These are phyloP conservation scores for Lophiostoma macrostomum DNA, from an alignment of 495 filamentous ascomycete genomes.

Conservation along the genomic window DNA sequence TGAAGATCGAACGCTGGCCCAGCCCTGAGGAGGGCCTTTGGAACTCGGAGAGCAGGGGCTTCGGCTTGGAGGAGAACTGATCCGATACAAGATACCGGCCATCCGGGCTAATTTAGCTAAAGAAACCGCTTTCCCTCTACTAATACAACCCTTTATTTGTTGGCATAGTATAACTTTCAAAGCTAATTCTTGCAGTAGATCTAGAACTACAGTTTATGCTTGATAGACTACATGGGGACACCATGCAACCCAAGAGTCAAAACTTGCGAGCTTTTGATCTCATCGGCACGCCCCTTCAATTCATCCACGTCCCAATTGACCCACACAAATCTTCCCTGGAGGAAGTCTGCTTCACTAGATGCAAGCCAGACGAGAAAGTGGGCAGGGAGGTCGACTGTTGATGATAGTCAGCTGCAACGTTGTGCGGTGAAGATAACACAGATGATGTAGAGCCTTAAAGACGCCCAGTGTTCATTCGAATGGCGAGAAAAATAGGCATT, in stretches of 20 bases:
- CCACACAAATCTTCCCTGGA: constrained; percentile 49
- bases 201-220: no score
- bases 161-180: no score
- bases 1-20: no score
- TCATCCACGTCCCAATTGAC: constrained; percentile 55
- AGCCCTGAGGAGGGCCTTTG: no score
- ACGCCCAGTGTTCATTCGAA: background rate
- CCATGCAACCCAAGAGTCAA: constrained; percentile 8
- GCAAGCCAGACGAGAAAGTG: constrained; percentile 51
- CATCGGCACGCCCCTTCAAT: constrained; percentile 42
- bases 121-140: no score
- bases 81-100: no score
- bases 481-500: background rate
- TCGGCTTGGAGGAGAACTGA: no score
- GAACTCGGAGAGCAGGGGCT: no score
- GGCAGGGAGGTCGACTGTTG: constrained; percentile 41
- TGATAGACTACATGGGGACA: constrained; percentile 9
- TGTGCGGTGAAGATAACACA: constrained; percentile 4
- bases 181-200: no score
- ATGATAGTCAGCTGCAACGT: constrained; percentile 10
- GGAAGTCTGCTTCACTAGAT: constrained; percentile 48
- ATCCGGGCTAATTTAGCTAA: no score
- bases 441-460: constrained; percentile 1
- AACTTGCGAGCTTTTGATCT: constrained; percentile 38
- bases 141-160: no score